phyloP scores from a whole-genome alignment of 1,139 yeast species.

The Geotrichum klebahnii region DNA sequence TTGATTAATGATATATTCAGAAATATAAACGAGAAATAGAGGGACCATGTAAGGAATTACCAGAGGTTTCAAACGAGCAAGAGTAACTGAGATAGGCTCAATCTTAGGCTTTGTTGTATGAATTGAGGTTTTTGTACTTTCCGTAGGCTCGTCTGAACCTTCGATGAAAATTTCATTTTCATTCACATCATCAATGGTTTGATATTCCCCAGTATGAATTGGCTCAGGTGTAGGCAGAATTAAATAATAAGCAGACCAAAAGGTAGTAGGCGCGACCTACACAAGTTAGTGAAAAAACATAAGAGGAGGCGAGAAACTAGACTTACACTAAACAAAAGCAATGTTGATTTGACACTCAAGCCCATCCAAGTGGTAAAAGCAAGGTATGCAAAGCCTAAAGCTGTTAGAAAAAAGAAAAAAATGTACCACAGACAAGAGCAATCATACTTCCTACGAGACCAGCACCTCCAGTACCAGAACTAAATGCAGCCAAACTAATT shows the following conservation, averaged over 20 bases:
- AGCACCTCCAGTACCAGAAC: conserved; percentile 94
- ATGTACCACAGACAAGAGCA: neutral
- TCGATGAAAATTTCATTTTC: neutral
- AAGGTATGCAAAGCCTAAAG: conserved; percentile 44
- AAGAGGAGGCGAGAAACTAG: neutral
- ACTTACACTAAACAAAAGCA: conserved; percentile 45
- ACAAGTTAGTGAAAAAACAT: neutral
- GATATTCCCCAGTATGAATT: conserved; percentile 16
- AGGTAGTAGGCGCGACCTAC: conserved; percentile 44
- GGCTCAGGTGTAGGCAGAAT: conserved; percentile 37
- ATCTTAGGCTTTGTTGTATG: conserved; percentile 16
- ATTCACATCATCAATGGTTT: conserved; percentile 6
- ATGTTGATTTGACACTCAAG: conserved; percentile 45
- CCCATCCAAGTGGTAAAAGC: conserved; percentile 53
- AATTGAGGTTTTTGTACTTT: conserved; percentile 22
- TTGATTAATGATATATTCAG: conserved; percentile 87
- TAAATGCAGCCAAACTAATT: conserved; percentile 73
- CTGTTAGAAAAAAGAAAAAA: conserved; percentile 8
- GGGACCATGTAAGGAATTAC: conserved; percentile 77
- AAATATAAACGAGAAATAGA: conserved; percentile 70
- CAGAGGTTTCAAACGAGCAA: conserved; percentile 48
- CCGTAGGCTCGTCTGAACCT: neutral
- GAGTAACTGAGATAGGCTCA: conserved; percentile 32
- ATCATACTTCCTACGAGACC: conserved; percentile 76
- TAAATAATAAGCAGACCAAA: conserved; percentile 39